phyloP scores from a whole-genome alignment of 441 rosid genomes.

The Metrosideros polymorpha region DNA sequence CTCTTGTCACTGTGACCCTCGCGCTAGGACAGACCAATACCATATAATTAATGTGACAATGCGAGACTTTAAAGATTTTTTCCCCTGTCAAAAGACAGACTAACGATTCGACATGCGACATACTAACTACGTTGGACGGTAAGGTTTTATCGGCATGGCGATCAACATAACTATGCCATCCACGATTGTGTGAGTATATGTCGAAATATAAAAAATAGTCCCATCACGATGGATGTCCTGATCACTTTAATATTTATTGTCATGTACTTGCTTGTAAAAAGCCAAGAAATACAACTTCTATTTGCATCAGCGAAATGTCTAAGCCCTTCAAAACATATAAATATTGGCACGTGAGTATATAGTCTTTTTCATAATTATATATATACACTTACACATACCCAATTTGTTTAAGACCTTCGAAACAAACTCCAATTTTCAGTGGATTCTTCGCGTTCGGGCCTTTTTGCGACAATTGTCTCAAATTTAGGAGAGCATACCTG shows the following conservation, averaged over 20 bases:
- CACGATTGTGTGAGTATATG: accelerated
- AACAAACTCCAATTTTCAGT: background rate
- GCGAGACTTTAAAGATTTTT: too few species aligned
- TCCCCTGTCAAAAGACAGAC: background rate
- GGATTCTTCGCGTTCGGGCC: background rate
- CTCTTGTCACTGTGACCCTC: accelerated
- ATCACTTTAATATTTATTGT: background rate
- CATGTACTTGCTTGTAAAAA: background rate
- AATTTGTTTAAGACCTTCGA: background rate
- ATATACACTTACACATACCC: too few species aligned
- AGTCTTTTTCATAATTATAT: too few species aligned
- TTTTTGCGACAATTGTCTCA: background rate
- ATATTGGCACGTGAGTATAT: accelerated
- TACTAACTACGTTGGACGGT: background rate
- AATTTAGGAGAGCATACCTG: background rate
- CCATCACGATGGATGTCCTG: accelerated
- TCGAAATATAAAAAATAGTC: background rate
- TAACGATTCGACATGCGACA: accelerated
- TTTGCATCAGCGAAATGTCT: background rate
- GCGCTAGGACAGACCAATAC: too few species aligned
- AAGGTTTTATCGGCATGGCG: background rate
- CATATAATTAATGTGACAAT: too few species aligned
- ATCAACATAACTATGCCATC: background rate
- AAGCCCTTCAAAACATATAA: background rate
- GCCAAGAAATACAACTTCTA: background rate